Percentiles rank a stretch among this genome's conserved stretches.
Evolutionary conservation across 805 yeast genomes (phyloP).

Genomic region (Kodamaea laetipori): DNA sequence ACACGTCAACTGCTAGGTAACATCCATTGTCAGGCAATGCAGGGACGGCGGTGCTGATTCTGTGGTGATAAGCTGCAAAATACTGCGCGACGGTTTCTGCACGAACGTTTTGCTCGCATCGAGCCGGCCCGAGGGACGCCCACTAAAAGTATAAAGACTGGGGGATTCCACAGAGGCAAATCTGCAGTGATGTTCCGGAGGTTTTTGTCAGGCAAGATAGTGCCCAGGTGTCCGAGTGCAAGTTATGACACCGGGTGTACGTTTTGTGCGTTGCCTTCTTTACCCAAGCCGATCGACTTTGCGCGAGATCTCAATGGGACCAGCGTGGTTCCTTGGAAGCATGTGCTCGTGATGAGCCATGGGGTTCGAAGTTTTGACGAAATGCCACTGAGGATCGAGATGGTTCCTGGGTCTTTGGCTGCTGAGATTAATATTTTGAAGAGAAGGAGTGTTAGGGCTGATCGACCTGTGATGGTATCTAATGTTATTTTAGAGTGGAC

Average conservation of each 20-base stretch:
- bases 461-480: conserved; percentile 54
- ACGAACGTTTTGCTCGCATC: too few relatives aligned
- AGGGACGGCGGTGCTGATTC: too few relatives aligned
- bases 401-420: conserved; percentile 46
- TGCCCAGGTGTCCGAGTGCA: conserved; percentile 51
- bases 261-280: conserved; percentile 37
- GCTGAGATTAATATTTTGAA: conserved; percentile 39
- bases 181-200: not conserved
- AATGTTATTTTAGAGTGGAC: conserved; percentile 40
- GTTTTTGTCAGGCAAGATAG: not conserved
- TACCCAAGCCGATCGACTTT: conserved; percentile 50
- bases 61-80: too few relatives aligned
- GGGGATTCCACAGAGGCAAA: too few relatives aligned
- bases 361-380: conserved; percentile 33
- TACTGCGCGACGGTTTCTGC: too few relatives aligned
- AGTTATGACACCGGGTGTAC: conserved; percentile 63
- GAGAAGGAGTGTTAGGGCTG: conserved; percentile 36
- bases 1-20: too few relatives aligned
- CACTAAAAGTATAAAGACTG: not conserved
- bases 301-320: conserved; percentile 48
- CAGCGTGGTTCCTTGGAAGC: conserved; percentile 53
- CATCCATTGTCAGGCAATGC: too few relatives aligned
- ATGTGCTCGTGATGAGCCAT: conserved; percentile 54
- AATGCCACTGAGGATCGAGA: conserved; percentile 56
- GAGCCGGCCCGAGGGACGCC: too few relatives aligned